Conservation (phyloP, 768 basidiomycete genomes). For the Russula compacta region DNA sequence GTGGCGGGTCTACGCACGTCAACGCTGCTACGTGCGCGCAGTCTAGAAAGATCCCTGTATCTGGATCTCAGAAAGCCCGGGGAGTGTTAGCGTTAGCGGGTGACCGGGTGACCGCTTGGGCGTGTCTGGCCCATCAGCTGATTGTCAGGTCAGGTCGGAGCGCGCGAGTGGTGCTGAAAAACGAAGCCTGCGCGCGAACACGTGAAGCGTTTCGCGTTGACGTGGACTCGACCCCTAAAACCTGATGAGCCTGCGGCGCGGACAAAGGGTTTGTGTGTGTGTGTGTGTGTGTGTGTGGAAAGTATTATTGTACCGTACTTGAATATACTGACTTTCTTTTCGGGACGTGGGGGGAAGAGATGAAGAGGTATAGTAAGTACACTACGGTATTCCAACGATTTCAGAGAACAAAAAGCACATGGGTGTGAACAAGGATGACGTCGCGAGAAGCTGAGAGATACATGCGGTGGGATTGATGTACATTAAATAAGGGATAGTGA, state of each 20-base stretch:
- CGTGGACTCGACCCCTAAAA: background rate
- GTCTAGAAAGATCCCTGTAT: background rate
- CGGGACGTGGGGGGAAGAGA: slow-evolving; percentile 13
- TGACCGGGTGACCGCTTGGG: background rate
- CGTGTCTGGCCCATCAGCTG: background rate
- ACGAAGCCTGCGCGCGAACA: background rate
- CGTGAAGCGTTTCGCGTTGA: background rate
- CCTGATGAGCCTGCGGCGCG: background rate
- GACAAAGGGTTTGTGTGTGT: background rate
- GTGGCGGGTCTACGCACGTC: background rate
- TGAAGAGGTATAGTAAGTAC: slow-evolving; percentile 1
- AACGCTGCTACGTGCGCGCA: background rate
- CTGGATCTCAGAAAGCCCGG: background rate
- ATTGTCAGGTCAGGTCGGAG: background rate
- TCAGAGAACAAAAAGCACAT: slow-evolving; percentile 5
- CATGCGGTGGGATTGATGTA: slow-evolving; percentile 4
- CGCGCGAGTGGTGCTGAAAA: background rate
- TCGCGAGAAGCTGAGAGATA: slow-evolving; percentile 5
- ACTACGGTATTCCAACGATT: slow-evolving; percentile 2
- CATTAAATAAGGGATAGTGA: slow-evolving; percentile 11
- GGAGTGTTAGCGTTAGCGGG: background rate
- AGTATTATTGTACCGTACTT: background rate
- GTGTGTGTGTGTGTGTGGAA: too few relatives aligned
- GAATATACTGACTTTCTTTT: slow-evolving; percentile 19
- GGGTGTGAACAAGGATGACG: background rate